These are phyloP conservation scores for Proliferodiscus dingleyae DNA, from an alignment of 2,329 filamentous ascomycete species.

Conservation along the genomic window DNA sequence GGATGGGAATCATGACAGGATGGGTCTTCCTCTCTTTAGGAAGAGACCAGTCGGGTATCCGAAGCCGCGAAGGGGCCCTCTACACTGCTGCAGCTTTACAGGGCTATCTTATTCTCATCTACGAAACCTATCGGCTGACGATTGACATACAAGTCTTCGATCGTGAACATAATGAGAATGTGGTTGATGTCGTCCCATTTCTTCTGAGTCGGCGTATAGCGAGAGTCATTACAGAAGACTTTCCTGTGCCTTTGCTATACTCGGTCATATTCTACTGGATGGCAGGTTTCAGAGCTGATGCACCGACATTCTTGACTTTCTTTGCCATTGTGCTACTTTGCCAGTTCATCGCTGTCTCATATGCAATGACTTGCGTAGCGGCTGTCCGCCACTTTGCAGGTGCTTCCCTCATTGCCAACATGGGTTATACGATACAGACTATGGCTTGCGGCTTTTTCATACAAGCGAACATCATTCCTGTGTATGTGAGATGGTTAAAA, in stretches of 20 bases:
- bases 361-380: conserved; percentile 63
- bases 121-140: conserved; percentile 70
- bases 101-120: conserved; percentile 70
- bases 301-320: conserved; percentile 65
- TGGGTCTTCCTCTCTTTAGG: conserved; percentile 67
- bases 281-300: conserved; percentile 64
- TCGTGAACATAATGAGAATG: conserved; percentile 67
- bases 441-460: conserved; percentile 75
- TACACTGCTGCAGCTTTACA: conserved; percentile 69
- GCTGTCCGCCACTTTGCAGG: conserved; percentile 63
- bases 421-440: conserved; percentile 67
- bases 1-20: conserved; percentile 67
- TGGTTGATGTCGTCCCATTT: conserved; percentile 65
- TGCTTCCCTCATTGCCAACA: conserved; percentile 67
- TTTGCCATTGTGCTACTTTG: conserved; percentile 63
- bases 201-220: conserved; percentile 66
- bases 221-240: conserved; percentile 63
- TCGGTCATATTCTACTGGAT: conserved; percentile 73
- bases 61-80: conserved; percentile 66
- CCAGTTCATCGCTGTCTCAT: conserved; percentile 70
- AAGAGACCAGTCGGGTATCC: conserved; percentile 64
- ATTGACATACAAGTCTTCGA: conserved; percentile 73
- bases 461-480: conserved; percentile 65
- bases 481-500: conserved; percentile 77
- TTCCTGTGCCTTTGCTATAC: conserved; percentile 68